Percentiles rank a stretch among this genome's conserved stretches.
phyloP scores from a whole-genome alignment of 345 rosid genomes.

The Eucalyptus tenuipes region DNA sequence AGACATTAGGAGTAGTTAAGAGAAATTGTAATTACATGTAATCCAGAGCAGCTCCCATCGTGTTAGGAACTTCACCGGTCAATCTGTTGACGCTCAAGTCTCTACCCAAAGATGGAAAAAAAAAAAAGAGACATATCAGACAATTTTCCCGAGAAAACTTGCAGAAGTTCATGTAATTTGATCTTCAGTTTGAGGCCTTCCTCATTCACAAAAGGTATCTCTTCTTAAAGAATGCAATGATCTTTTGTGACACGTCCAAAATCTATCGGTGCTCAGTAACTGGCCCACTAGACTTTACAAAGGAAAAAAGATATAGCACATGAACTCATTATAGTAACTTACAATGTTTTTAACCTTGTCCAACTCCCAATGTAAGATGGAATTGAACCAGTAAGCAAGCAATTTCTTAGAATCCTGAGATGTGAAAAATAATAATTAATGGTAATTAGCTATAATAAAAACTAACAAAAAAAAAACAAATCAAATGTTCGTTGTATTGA shows the following conservation, averaged over 20 bases:
- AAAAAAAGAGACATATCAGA: not conserved
- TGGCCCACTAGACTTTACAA: not conserved
- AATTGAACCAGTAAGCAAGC: conserved; percentile 35
- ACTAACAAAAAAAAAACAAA: not conserved
- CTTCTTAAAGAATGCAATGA: not conserved
- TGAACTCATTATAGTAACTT: conserved; percentile 12
- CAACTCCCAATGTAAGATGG: conserved; percentile 31
- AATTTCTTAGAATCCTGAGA: conserved; percentile 51
- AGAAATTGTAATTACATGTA: conserved; percentile 33
- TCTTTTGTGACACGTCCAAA: not conserved
- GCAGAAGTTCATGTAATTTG: not conserved
- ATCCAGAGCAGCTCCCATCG: not conserved
- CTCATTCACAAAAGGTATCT: not conserved
- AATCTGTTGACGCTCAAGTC: conserved; percentile 79
- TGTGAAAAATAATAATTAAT: not conserved
- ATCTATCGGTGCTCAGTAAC: not conserved
- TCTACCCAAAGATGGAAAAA: conserved; percentile 15
- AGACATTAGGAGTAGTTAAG: not conserved
- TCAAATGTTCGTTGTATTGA: not conserved
- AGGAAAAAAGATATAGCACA: not conserved
- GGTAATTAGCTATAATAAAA: not conserved
- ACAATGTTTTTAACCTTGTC: conserved; percentile 19
- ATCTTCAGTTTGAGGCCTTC: not conserved
- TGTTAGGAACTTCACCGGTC: conserved; percentile 36
- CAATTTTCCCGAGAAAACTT: not conserved